Evolutionary conservation across 2,329 filamentous ascomycete species (phyloP), one percentile per base, ranked within the genome.

Genomic region (Scytalidium sp.): DNA sequence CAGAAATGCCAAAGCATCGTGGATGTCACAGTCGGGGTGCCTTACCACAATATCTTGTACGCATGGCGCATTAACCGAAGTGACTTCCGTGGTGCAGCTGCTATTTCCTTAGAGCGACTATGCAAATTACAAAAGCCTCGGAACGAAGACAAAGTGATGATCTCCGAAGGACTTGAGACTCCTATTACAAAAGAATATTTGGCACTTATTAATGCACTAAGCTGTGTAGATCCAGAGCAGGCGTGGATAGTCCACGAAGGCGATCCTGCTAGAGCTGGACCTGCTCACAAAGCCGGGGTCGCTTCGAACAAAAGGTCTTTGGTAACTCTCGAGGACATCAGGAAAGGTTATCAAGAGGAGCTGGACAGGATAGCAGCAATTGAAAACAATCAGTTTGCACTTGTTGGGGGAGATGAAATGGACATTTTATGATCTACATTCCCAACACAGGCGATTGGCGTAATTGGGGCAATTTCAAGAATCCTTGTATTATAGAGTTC

Each of bases 121-220:
- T 79, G 83, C 57, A 83, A 81, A 65, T 73, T 88, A 15, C 75
- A 78, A 53, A 71, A 74, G 21, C 74, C 80, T 0, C 80, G 81
- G 20, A 79, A 84, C 55, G 81, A 79, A 3, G 80, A 85, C 53
- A 76, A 74, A 53, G 68, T 79, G n/a, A 59, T 71, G 41, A 57
- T 56, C 11, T 58, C 52, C n/a, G 82, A 85, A 53, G 74, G 75
- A 3, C 71, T 84, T 10, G 83, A 86, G 58, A 86, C 83, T 0
- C 75, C 78, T 1, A 77, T 88, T 25, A 84, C 86, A 43, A 82
- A 88, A 58, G 87, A 90, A 62, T 94, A 96, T 61, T 74, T 97
- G n/a, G 79, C 91, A 53, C 80, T 99, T 41, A 96, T 99, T 72
- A 99, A 99, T 66, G 86, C 90, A 1, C 75, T 99, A 53, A 90